These are phyloP conservation scores for Cryptococcus sp. DNA, from an alignment of 1,284 basidiomycete genomes.

Conservation along the genomic window DNA sequence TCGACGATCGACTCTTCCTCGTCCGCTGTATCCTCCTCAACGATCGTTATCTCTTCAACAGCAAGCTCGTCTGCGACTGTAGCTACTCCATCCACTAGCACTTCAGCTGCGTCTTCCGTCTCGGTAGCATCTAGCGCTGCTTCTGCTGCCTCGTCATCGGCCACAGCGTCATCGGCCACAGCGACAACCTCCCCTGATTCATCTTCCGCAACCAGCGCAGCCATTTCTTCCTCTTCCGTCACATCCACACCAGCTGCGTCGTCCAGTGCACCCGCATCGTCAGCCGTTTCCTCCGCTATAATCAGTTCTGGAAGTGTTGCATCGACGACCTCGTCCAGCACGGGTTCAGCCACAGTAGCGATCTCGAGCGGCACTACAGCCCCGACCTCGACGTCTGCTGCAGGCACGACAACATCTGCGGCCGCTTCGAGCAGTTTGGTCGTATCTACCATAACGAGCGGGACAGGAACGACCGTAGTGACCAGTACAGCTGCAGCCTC, in stretches of 20 bases:
- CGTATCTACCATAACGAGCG: too few species aligned
- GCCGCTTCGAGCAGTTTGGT: too few species aligned
- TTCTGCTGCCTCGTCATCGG: background rate
- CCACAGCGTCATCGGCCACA: background rate
- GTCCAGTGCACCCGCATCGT: background rate
- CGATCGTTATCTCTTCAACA: too few species aligned
- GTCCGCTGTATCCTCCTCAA: too few species aligned
- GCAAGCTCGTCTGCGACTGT: too few species aligned
- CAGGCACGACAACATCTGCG: background rate
- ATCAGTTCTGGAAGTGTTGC: background rate
- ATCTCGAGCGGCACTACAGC: background rate
- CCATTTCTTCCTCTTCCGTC: background rate
- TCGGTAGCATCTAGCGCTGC: background rate
- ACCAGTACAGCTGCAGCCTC: background rate
- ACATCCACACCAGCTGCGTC: background rate
- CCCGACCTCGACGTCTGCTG: background rate
- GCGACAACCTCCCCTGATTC: background rate
- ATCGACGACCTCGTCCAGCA: background rate
- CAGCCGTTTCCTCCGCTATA: background rate
- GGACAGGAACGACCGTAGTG: background rate
- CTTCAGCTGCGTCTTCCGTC: too few species aligned
- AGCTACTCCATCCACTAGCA: too few species aligned
- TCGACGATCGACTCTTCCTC: too few species aligned
- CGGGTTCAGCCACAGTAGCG: conserved; percentile 1
- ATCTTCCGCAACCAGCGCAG: background rate